Conservation (phyloP, 2,329 filamentous ascomycete genomes). For the Cordyceps cateniannulata region DNA sequence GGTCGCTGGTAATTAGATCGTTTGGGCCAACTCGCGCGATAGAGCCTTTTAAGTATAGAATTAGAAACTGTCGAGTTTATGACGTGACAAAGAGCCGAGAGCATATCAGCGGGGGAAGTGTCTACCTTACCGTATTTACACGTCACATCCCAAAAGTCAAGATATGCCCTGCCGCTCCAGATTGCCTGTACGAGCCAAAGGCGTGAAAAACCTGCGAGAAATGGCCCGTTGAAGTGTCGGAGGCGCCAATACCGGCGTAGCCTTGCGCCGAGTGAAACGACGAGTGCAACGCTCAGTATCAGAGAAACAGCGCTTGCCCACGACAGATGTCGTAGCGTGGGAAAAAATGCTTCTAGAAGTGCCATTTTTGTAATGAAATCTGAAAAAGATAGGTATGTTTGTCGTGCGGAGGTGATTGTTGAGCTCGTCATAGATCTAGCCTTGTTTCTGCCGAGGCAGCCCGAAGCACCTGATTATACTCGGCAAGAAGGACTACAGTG, state of each 20-base stretch:
- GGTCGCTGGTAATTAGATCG: slow-evolving; percentile 32
- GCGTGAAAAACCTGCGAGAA: slow-evolving; percentile 31
- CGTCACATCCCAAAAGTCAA: slow-evolving; percentile 30
- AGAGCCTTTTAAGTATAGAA: slow-evolving; percentile 20
- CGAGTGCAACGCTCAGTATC: background rate
- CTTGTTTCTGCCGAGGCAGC: too few species aligned
- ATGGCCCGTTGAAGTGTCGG: slow-evolving; percentile 34
- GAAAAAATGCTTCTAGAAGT: too few species aligned
- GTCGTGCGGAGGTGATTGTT: too few species aligned
- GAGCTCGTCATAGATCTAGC: too few species aligned
- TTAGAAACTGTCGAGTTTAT: background rate
- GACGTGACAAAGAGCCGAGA: background rate
- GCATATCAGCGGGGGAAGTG: background rate
- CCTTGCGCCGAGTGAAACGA: slow-evolving; percentile 13
- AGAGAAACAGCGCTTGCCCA: background rate
- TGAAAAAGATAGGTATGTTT: too few species aligned
- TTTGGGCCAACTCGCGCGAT: slow-evolving; percentile 36
- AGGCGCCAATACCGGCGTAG: slow-evolving; percentile 29
- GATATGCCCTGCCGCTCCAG: slow-evolving; percentile 25
- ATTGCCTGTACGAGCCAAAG: slow-evolving; percentile 31
- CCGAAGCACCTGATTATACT: too few species aligned
- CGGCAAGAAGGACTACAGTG: too few species aligned
- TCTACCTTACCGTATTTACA: slow-evolving; percentile 28
- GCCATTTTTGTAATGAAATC: too few species aligned
- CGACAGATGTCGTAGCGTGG: background rate